These are phyloP conservation scores for Ricinus communis DNA, from an alignment of 345 rosid species.

Conservation along the genomic window DNA sequence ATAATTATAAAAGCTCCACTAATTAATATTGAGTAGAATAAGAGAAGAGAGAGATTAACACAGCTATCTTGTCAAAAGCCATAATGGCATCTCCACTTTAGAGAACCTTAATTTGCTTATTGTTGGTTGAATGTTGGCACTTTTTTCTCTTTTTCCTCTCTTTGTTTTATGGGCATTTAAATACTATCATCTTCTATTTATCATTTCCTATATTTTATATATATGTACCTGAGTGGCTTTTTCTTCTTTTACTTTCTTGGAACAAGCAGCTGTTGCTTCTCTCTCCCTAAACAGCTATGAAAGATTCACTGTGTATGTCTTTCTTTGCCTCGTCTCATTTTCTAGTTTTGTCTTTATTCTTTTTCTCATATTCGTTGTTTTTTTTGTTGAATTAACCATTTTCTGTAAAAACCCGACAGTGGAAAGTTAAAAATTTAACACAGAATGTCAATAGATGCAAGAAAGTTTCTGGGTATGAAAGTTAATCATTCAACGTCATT, in stretches of 20 bases:
- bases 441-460: not conserved
- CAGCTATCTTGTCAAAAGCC: constrained; percentile 10
- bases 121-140: not conserved
- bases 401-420: not conserved
- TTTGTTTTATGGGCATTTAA: constrained; percentile 3
- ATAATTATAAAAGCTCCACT: too few relatives aligned
- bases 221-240: not conserved
- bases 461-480: constrained; percentile 8
- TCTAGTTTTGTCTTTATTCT: not conserved
- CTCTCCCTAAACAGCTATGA: constrained; percentile 13
- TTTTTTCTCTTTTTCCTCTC: not conserved
- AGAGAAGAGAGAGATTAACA: not conserved
- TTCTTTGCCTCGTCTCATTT: not conserved
- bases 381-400: not conserved
- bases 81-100: constrained; percentile 31
- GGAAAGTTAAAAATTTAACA: not conserved
- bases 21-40: too few relatives aligned
- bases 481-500: not conserved
- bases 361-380: not conserved
- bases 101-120: constrained; percentile 13
- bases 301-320: constrained; percentile 15
- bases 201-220: too few relatives aligned
- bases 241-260: constrained; percentile 6
- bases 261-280: constrained; percentile 7
- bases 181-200: not conserved